These are phyloP conservation scores for Populus tremula DNA, from an alignment of 345 rosid genomes.

Conservation along the genomic window DNA sequence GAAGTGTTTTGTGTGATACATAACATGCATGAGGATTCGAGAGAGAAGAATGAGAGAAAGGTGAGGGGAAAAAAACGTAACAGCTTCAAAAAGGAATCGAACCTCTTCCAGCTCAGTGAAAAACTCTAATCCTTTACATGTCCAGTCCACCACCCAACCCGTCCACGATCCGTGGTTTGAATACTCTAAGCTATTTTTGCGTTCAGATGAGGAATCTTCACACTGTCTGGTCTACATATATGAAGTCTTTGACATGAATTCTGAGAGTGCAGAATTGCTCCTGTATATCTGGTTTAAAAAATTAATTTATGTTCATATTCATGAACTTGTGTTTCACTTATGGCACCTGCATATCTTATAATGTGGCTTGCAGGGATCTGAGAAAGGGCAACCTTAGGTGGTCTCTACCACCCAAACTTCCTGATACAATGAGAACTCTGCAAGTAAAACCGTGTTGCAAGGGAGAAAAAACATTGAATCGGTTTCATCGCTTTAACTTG, in stretches of 20 bases:
- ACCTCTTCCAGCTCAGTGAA: too few relatives aligned
- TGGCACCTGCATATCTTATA: constrained; percentile 7
- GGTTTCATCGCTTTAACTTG: too few relatives aligned
- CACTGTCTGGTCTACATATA: background rate
- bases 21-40: too few relatives aligned
- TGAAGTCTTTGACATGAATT: background rate
- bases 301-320: background rate
- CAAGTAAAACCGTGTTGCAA: constrained; percentile 22
- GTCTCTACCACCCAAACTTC: constrained; percentile 60
- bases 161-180: too few relatives aligned
- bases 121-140: too few relatives aligned
- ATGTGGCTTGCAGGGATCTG: constrained; percentile 60
- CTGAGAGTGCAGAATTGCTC: background rate
- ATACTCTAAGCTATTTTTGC: background rate
- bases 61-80: too few relatives aligned
- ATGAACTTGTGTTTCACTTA: background rate
- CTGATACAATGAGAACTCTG: constrained; percentile 66
- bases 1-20: too few relatives aligned
- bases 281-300: background rate
- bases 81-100: too few relatives aligned
- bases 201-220: background rate
- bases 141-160: too few relatives aligned
- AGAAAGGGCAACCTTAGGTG: constrained; percentile 69
- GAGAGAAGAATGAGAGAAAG: too few relatives aligned
- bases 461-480: background rate